Percentiles rank a stretch among this genome's conserved stretches.
Conservation (phyloP, 1,284 basidiomycete genomes). For the Mycena sp. region DNA sequence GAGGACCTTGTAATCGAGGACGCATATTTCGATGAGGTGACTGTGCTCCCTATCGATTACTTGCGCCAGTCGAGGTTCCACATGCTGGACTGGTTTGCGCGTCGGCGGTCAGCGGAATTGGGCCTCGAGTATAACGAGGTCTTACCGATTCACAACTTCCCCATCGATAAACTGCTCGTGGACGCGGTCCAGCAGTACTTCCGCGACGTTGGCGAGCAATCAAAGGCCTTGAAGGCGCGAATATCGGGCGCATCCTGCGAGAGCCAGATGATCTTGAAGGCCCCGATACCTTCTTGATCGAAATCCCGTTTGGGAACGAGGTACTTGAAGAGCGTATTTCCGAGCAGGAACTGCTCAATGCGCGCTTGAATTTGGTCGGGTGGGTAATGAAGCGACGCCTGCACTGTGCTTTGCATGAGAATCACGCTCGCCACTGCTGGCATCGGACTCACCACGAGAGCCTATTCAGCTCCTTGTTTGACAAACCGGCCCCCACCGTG, state of each 20-base stretch:
- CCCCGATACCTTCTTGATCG: too few species aligned
- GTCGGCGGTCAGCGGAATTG: background rate
- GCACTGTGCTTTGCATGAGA: background rate
- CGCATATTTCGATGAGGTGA: background rate
- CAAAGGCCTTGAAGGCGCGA: background rate
- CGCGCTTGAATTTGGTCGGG: background rate
- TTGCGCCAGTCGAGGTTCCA: background rate
- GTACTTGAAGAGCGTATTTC: background rate
- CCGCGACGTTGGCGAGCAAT: background rate
- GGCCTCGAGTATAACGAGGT: background rate
- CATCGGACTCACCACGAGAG: background rate
- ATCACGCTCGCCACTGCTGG: background rate
- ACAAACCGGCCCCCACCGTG: too few species aligned
- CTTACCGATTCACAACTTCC: background rate
- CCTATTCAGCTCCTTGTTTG: too few species aligned
- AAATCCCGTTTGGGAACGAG: background rate
- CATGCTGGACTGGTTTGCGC: conserved; percentile 2
- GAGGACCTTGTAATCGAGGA: background rate
- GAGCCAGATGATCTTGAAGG: too few species aligned
- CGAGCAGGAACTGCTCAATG: background rate
- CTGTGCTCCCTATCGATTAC: background rate
- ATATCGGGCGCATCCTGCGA: background rate
- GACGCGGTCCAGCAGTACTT: conserved; percentile 4
- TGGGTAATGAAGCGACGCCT: background rate
- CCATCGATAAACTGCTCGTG: background rate